Percentiles rank a stretch among this genome's conserved stretches.
phyloP scores from a whole-genome alignment of 805 yeast genomes.

The Babjeviella inositovora region DNA sequence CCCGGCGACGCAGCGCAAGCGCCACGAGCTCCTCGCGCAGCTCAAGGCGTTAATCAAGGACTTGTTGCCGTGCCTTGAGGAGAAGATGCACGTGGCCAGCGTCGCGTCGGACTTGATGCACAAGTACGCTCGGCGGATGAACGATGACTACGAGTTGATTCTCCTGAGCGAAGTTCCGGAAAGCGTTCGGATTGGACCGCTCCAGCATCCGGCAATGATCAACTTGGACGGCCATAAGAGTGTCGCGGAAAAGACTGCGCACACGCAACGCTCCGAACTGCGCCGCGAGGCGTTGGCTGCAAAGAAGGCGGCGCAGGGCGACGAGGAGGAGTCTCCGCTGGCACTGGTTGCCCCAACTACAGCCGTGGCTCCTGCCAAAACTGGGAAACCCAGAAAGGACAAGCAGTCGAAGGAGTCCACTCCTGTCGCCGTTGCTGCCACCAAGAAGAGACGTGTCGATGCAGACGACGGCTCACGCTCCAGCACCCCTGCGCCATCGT shows the following conservation, averaged over 20 bases:
- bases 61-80: conserved; percentile 84
- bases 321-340: too few species aligned
- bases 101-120: conserved; percentile 69
- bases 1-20: conserved; percentile 12
- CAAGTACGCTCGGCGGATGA: conserved; percentile 56
- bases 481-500: too few species aligned
- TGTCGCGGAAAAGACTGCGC: conserved; percentile 52
- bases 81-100: conserved; percentile 93
- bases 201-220: conserved; percentile 84
- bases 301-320: conserved; percentile 40
- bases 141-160: conserved; percentile 67
- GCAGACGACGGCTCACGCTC: too few species aligned
- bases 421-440: too few species aligned
- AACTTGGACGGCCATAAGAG: too few species aligned
- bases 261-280: conserved; percentile 66
- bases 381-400: too few species aligned
- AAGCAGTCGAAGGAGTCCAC: too few species aligned
- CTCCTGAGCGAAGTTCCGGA: conserved; percentile 73
- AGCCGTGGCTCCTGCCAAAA: too few species aligned
- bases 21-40: conserved; percentile 15
- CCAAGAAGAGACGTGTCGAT: too few species aligned
- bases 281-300: conserved; percentile 92
- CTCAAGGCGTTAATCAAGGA: conserved; percentile 38
- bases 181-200: conserved; percentile 57
- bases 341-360: too few species aligned